Conservation (phyloP, 768 basidiomycete genomes). For the Naganishia vishniacii region DNA sequence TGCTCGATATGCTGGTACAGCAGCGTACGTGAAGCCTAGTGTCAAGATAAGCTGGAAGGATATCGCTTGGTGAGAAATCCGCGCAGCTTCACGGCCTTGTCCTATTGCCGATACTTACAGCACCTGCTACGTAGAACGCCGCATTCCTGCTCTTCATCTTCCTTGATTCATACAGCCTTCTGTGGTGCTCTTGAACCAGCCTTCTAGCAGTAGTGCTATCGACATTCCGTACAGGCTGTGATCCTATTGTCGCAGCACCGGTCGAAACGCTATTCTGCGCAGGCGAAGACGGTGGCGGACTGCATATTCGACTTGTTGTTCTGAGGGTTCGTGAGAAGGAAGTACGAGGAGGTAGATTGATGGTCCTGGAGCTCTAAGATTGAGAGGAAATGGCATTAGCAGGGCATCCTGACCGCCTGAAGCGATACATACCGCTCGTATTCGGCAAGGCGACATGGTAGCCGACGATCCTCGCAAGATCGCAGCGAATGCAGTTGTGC, state of each 20-base stretch:
- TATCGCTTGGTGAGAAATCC: neutral
- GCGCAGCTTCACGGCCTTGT: no score
- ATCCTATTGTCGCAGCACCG: neutral
- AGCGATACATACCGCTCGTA: neutral
- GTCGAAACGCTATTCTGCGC: constrained; percentile 2
- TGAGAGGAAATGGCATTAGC: no score
- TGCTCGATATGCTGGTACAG: constrained; percentile 93
- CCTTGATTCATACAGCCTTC: constrained; percentile 21
- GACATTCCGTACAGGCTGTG: neutral
- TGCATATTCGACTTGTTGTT: neutral
- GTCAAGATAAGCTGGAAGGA: constrained; percentile 63
- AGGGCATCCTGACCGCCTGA: neutral
- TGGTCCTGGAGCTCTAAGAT: neutral
- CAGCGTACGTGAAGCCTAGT: constrained; percentile 86
- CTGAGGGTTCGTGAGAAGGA: neutral
- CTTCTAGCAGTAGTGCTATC: constrained; percentile 4
- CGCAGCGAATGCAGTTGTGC: neutral
- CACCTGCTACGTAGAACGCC: constrained; percentile 23
- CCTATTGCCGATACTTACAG: no score
- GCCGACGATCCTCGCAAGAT: neutral
- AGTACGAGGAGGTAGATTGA: neutral
- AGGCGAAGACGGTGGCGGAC: constrained; percentile 5
- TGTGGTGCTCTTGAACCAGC: constrained; percentile 24
- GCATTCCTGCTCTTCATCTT: constrained; percentile 25
- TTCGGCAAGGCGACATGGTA: neutral